These are phyloP conservation scores for Penicillium nordicum DNA, from an alignment of 2,329 filamentous ascomycete species.

Conservation along the genomic window DNA sequence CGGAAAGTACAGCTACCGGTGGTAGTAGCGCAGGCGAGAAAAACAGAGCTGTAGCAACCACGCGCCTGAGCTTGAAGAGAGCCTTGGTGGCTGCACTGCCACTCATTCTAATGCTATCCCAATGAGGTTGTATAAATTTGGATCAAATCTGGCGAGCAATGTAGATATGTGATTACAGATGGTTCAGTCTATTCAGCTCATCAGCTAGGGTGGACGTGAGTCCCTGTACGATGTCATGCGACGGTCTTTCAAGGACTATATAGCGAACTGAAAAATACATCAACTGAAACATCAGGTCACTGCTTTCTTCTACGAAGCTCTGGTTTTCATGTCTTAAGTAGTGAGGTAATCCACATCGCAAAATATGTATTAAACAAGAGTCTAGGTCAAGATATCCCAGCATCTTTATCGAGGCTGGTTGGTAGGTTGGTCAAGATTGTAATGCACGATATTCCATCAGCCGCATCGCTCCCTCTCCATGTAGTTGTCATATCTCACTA, in stretches of 20 bases:
- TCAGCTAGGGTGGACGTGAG: no score
- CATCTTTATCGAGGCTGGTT: no score
- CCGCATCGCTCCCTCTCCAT: neutral
- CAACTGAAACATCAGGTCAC: no score
- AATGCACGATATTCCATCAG: neutral
- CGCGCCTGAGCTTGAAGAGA: neutral
- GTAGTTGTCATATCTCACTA: neutral
- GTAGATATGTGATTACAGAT: neutral
- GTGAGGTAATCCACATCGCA: no score
- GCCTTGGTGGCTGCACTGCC: neutral
- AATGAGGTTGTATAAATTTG: neutral
- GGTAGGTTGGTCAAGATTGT: neutral
- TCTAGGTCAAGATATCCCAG: no score
- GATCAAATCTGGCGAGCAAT: neutral
- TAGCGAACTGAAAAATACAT: no score
- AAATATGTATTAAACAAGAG: no score
- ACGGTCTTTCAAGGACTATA: no score
- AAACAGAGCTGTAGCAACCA: neutral
- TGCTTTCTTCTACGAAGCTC: no score
- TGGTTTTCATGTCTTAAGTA: no score
- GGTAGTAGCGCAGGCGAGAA: neutral
- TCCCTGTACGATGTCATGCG: no score
- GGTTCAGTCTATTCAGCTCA: no score
- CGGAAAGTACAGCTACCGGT: neutral
- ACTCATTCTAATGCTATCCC: neutral